Percentiles rank a stretch among this genome's conserved stretches.
phyloP scores from a whole-genome alignment of 495 filamentous ascomycete species.

The Hypoxylon lenormandii region DNA sequence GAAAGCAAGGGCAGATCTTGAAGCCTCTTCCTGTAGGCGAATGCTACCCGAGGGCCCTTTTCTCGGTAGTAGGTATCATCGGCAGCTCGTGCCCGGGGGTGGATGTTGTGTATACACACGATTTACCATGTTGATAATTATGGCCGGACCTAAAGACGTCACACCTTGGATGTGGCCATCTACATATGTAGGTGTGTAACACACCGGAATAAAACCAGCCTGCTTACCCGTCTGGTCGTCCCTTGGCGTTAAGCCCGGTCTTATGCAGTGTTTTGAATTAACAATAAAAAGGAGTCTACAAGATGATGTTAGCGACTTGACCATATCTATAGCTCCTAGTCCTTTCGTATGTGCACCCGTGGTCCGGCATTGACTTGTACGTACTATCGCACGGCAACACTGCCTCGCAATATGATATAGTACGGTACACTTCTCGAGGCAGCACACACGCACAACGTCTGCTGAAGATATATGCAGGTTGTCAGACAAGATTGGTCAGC shows the following conservation, averaged over 20 bases:
- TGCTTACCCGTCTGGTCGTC: neutral
- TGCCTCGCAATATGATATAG: neutral
- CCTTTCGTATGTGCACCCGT: neutral
- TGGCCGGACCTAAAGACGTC: constrained; percentile 16
- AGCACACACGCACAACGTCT: neutral
- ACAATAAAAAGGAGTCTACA: neutral
- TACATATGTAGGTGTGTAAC: constrained; percentile 7
- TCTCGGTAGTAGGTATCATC: constrained; percentile 15
- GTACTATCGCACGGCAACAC: no score
- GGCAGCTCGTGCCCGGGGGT: constrained; percentile 4
- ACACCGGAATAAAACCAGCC: neutral
- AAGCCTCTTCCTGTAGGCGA: constrained; percentile 10
- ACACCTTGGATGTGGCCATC: neutral
- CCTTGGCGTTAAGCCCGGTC: neutral
- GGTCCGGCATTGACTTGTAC: neutral
- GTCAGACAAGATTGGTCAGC: constrained; percentile 7
- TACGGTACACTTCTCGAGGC: no score
- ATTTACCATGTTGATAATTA: neutral
- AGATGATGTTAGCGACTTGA: neutral
- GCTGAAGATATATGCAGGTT: neutral
- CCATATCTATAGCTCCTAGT: neutral
- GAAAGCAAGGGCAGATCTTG: constrained; percentile 1
- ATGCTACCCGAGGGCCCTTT: constrained; percentile 7
- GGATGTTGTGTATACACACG: constrained; percentile 6
- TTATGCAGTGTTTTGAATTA: neutral